Conservation (phyloP, 2,329 filamentous ascomycete species). For the Phymatotrichopsis omnivora region DNA sequence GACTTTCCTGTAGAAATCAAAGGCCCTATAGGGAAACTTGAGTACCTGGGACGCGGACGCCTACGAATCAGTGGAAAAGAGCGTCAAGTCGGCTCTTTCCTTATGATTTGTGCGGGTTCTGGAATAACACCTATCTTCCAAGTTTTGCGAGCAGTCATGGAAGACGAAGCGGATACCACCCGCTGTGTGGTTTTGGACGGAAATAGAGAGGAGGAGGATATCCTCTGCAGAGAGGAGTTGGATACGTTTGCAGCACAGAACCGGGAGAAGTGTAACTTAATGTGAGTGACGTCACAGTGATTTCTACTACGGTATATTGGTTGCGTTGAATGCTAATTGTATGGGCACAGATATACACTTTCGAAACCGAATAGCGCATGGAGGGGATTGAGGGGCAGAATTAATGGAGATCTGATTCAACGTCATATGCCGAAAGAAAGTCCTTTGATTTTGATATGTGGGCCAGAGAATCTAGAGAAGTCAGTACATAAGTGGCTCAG, state of each 20-base stretch:
- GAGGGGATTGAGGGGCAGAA: constrained; percentile 57
- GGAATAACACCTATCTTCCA: constrained; percentile 90
- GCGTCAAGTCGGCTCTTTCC: constrained; percentile 54
- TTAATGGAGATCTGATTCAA: constrained; percentile 53
- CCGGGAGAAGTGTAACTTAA: constrained; percentile 48
- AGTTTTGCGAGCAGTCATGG: constrained; percentile 63
- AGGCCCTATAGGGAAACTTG: constrained; percentile 76
- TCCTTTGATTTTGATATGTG: constrained; percentile 66
- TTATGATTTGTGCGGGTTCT: constrained; percentile 83
- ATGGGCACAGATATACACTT: constrained; percentile 62
- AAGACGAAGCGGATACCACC: constrained; percentile 53
- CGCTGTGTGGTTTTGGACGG: constrained; percentile 65
- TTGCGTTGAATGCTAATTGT: constrained; percentile 36
- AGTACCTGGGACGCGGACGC: constrained; percentile 58
- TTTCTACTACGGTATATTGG: neutral
- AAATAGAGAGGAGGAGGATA: constrained; percentile 67
- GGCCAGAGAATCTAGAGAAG: constrained; percentile 64
- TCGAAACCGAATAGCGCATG: constrained; percentile 54
- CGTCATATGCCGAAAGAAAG: constrained; percentile 43
- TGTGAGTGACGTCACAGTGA: no score
- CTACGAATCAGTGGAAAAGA: constrained; percentile 51
- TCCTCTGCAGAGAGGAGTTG: constrained; percentile 66
- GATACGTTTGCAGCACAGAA: constrained; percentile 51
- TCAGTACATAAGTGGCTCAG: constrained; percentile 48
- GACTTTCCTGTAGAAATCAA: constrained; percentile 74